Base-by-base conservation (phyloP, 2,329 filamentous ascomycete species). In the Pestalotiopsis sp. region DNA sequence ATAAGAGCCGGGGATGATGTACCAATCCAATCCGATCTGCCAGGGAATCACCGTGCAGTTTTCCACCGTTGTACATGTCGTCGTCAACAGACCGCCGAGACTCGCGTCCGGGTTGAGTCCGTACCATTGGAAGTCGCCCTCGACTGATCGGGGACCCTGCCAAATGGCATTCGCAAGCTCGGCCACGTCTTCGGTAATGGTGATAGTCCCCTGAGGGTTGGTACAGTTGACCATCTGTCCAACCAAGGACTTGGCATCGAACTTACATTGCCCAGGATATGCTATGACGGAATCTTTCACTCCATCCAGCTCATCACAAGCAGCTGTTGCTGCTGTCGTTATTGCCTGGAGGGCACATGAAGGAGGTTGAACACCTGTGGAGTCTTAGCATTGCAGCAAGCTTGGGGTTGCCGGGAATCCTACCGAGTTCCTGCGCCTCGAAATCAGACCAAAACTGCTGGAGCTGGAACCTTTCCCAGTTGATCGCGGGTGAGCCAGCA, bases 401-500 rank as follows among this genome's bases (percentile, higher is more conserved):
- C 2, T 27, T 3, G 49, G 14, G 4, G 12, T 14, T 31, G 5
- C 20, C 5, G 13, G 38, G 41, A 23, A 3, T 11, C 65, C 20
- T 45, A 52, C 31, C 52, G 4, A 61, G 31, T 60, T 39, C 36
- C 17, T 67, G 20, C 31, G 45, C 56, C 23, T 41, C 23, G 27
- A 67, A 67, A 25, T 67, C 52, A 4, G 65, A 56, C 65, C 56
- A 67, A 38, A 36, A 60, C 36, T 45, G 56, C 27, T 60, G 45
- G 4, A 60, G 12, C 31, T 27, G 20, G n/a, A 59, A 60, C 12
- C 31, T 25, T 31, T 67, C 23, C 52, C 52, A 80, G 68, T 76
- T 74, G 3, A 80, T 70, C 4, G 85, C 85, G 9, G 80, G 78
- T 13, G 74, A 73, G 1, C 84, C 83, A 2, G 85, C 86, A 0